Evolutionary conservation across 106 monocot genomes (phyloP).

Genomic region (Dioscorea zingiberensis): DNA sequence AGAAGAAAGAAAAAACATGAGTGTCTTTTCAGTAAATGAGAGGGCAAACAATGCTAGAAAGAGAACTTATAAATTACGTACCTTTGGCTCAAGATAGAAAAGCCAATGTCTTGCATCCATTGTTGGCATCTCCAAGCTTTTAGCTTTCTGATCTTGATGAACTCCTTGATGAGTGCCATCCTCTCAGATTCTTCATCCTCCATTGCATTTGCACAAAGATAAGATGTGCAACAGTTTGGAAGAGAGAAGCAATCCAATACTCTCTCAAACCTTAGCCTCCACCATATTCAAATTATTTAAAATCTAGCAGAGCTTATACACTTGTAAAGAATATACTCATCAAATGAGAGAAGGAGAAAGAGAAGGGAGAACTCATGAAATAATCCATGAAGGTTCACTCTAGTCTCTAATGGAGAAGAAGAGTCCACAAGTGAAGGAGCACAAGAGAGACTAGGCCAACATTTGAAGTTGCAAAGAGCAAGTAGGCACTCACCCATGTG

Average conservation of each 20-base stretch:
- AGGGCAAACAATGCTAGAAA: background rate
- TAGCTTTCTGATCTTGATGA: slow-evolving; percentile 26
- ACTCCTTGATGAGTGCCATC: slow-evolving; percentile 18
- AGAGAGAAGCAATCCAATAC: slow-evolving; percentile 42
- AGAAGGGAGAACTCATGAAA: background rate
- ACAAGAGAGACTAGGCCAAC: background rate
- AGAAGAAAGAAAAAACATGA: background rate
- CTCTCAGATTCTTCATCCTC: slow-evolving; percentile 27
- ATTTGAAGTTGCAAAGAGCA: background rate
- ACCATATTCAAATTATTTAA: slow-evolving; percentile 14
- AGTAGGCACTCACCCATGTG: slow-evolving; percentile 11
- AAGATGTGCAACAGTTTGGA: slow-evolving; percentile 13
- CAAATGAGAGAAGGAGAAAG: background rate
- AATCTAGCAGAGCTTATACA: background rate
- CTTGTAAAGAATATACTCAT: background rate
- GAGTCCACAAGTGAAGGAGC: background rate
- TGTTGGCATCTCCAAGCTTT: slow-evolving; percentile 17
- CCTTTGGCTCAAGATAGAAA: slow-evolving; percentile 56
- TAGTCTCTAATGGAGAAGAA: background rate
- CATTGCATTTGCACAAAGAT: slow-evolving; percentile 22
- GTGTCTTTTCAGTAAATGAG: too few relatives aligned
- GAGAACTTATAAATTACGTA: background rate
- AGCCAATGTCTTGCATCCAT: slow-evolving; percentile 28
- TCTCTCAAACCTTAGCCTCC: slow-evolving; percentile 30
- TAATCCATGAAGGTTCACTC: background rate